Evolutionary conservation across 2,329 filamentous ascomycete species (phyloP).

Genomic region (Colletotrichum somersetense): DNA sequence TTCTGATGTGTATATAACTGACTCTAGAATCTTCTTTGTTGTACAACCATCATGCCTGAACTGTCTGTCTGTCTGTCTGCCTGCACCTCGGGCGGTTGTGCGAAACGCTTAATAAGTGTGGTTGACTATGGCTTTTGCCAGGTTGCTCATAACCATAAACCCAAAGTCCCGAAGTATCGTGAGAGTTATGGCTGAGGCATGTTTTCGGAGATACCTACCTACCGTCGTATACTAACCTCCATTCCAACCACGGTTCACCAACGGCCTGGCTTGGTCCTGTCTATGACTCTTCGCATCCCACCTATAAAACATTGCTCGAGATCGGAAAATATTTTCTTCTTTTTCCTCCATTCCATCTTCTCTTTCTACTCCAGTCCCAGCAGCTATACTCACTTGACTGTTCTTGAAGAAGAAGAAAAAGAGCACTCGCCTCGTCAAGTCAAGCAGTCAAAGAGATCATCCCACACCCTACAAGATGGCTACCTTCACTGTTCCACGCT

Average conservation of each 20-base stretch:
- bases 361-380: background rate
- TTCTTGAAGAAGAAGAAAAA: background rate
- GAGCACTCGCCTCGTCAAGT: background rate
- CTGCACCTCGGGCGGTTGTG: background rate
- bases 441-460: background rate
- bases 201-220: background rate
- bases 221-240: background rate
- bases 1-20: constrained; percentile 43
- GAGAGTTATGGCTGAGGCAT: background rate
- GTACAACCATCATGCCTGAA: constrained; percentile 40
- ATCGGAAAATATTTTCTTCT: too few species aligned
- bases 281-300: background rate
- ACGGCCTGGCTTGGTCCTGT: background rate
- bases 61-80: background rate
- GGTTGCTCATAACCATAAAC: background rate
- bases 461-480: background rate
- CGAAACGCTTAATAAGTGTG: background rate
- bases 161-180: background rate
- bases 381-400: background rate
- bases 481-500: background rate
- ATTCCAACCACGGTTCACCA: background rate
- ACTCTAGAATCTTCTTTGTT: constrained; percentile 40
- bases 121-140: constrained; percentile 1
- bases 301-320: background rate
- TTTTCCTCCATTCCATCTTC: background rate